phyloP scores from a whole-genome alignment of 148 eudicot genomes.

The Fagopyrum homotropicum region DNA sequence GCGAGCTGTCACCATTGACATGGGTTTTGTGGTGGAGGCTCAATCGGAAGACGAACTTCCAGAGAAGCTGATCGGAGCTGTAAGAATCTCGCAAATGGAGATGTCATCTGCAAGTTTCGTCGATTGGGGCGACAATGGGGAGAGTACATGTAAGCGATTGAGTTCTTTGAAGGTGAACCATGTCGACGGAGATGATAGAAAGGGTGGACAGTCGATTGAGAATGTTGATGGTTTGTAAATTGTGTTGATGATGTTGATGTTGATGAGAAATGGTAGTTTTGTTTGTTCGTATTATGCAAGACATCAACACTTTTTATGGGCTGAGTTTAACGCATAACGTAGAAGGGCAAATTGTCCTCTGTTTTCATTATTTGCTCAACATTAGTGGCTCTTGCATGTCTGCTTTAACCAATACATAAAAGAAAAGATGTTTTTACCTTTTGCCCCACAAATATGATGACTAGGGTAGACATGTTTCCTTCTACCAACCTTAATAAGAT shows the following conservation, averaged over 20 bases:
- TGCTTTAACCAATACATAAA: not conserved
- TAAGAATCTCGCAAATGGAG: constrained; percentile 83
- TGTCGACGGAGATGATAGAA: constrained; percentile 4
- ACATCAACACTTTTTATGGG: not conserved
- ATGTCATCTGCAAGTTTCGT: constrained; percentile 62
- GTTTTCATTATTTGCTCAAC: not conserved
- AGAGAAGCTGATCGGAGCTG: constrained; percentile 72
- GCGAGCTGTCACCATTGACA: constrained; percentile 72
- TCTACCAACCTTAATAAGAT: no score
- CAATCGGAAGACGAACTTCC: constrained; percentile 83
- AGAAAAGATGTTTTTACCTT: not conserved
- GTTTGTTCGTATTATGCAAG: not conserved
- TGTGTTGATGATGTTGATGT: not conserved
- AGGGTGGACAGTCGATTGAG: not conserved
- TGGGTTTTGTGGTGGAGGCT: constrained; percentile 85
- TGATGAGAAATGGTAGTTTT: not conserved
- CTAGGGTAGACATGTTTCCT: not conserved
- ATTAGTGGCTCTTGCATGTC: not conserved
- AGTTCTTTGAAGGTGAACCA: constrained; percentile 7
- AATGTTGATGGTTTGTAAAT: not conserved
- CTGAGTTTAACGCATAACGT: not conserved
- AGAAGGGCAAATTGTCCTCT: constrained; percentile 1
- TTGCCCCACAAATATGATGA: not conserved
- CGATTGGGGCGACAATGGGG: constrained; percentile 21
- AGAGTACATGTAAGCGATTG: not conserved